A percentile compares a stretch with the other conserved stretches of the same genome.
Evolutionary conservation across 1,139 yeast genomes (phyloP).

Genomic region (Magnusiomyces magnusii): DNA sequence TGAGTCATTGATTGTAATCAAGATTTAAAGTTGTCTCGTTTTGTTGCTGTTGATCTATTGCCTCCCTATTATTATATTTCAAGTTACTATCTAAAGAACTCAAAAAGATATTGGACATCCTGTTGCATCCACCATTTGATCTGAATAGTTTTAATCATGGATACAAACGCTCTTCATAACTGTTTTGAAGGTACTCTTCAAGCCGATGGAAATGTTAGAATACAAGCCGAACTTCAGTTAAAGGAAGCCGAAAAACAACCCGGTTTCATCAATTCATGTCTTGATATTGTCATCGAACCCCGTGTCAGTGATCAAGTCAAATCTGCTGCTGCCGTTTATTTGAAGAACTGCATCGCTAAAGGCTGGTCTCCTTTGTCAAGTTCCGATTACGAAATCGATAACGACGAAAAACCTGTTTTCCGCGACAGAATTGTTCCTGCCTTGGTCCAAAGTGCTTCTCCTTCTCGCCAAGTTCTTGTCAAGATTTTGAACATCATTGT

Average conservation of each 20-base stretch:
- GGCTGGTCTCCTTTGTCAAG: constrained; percentile 46
- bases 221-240: constrained; percentile 62
- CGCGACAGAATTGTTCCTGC: constrained; percentile 52
- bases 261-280: constrained; percentile 78
- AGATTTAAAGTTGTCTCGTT: not conserved
- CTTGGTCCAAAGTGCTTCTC: constrained; percentile 37
- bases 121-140: no score
- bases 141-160: constrained; percentile 42
- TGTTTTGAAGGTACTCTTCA: constrained; percentile 80
- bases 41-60: no score
- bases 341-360: constrained; percentile 65
- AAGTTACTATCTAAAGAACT: no score
- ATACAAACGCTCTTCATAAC: constrained; percentile 55
- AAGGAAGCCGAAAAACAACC: constrained; percentile 48
- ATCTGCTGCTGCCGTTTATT: constrained; percentile 77
- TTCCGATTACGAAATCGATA: constrained; percentile 39
- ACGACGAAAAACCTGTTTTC: constrained; percentile 65
- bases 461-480: constrained; percentile 50
- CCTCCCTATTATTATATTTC: no score
- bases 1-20: not conserved
- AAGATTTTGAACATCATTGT: constrained; percentile 65
- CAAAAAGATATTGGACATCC: no score
- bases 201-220: constrained; percentile 55
- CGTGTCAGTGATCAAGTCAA: constrained; percentile 52
- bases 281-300: constrained; percentile 58